Evolutionary conservation across 2,329 filamentous ascomycete species (phyloP).

Genomic region (Plenodomus tracheiphilus): DNA sequence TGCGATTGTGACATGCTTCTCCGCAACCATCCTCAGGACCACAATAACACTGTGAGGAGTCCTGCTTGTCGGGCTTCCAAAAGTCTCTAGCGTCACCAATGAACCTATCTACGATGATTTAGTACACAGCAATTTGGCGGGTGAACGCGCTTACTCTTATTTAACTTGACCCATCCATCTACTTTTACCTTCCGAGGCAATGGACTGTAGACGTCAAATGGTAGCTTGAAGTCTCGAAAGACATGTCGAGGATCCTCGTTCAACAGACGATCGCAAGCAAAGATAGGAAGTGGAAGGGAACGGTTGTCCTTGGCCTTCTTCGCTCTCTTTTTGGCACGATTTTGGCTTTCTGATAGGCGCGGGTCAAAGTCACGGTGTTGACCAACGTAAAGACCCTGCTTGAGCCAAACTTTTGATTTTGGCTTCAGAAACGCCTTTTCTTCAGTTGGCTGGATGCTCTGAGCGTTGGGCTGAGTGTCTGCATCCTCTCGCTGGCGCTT

Average conservation of each 20-base stretch:
- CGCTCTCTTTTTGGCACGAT: constrained; percentile 43
- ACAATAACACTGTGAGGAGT: constrained; percentile 67
- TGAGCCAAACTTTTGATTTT: constrained; percentile 74
- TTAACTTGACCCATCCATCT: constrained; percentile 88
- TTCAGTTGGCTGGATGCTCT: neutral
- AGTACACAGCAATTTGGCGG: constrained; percentile 15
- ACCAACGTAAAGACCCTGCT: constrained; percentile 84
- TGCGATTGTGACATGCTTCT: constrained; percentile 89
- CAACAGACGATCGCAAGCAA: constrained; percentile 71
- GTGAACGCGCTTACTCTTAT: constrained; percentile 69
- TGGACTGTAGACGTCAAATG: constrained; percentile 87
- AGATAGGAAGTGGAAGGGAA: constrained; percentile 76
- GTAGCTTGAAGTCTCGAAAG: constrained; percentile 80
- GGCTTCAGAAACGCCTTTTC: constrained; percentile 30
- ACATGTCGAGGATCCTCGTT: constrained; percentile 55
- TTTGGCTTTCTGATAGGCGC: constrained; percentile 52
- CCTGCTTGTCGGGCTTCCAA: constrained; percentile 79
- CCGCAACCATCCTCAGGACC: constrained; percentile 73
- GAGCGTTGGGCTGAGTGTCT: constrained; percentile 12
- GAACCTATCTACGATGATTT: constrained; percentile 70
- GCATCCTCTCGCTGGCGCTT: constrained; percentile 28
- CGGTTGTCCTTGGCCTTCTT: constrained; percentile 53
- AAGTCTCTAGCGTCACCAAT: constrained; percentile 78
- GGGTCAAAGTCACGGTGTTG: constrained; percentile 58
- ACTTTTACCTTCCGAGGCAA: constrained; percentile 86